These are phyloP conservation scores for Pelargonium myrrhifolium DNA, from an alignment of 441 rosid genomes.

Conservation along the genomic window DNA sequence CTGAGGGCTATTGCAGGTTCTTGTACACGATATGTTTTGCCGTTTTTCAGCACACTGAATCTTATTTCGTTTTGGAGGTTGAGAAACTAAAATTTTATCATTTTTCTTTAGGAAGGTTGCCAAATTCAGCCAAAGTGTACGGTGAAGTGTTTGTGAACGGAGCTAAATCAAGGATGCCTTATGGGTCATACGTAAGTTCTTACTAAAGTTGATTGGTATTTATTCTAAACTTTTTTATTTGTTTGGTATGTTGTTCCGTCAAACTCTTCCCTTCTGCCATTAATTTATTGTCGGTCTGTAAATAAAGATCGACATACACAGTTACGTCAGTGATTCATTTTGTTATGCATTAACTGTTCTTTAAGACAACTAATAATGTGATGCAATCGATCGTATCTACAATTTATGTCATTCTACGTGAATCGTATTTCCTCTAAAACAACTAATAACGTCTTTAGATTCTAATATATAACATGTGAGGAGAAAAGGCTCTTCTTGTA, in stretches of 20 bases:
- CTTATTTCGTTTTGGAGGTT: not conserved
- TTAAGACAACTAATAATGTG: not conserved
- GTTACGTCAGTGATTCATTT: not conserved
- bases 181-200: constrained; percentile 87
- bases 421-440: not conserved
- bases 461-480: not conserved
- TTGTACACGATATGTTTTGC: constrained; percentile 9
- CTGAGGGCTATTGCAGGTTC: constrained; percentile 92
- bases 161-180: constrained; percentile 56
- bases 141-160: constrained; percentile 93
- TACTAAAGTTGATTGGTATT: constrained; percentile 6
- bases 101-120: constrained; percentile 63
- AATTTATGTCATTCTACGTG: not conserved
- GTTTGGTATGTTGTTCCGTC: not conserved
- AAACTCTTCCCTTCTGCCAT: not conserved
- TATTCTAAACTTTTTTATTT: not conserved
- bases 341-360: constrained; percentile 1
- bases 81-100: constrained; percentile 17
- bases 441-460: not conserved
- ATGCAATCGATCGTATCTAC: not conserved
- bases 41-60: constrained; percentile 4
- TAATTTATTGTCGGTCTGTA: not conserved
- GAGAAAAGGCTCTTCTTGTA: not conserved
- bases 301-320: not conserved
- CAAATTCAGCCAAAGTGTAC: constrained; percentile 62